Evolutionary conservation across 1,284 basidiomycete species (phyloP).

Genomic region (Leccinum variabile): DNA sequence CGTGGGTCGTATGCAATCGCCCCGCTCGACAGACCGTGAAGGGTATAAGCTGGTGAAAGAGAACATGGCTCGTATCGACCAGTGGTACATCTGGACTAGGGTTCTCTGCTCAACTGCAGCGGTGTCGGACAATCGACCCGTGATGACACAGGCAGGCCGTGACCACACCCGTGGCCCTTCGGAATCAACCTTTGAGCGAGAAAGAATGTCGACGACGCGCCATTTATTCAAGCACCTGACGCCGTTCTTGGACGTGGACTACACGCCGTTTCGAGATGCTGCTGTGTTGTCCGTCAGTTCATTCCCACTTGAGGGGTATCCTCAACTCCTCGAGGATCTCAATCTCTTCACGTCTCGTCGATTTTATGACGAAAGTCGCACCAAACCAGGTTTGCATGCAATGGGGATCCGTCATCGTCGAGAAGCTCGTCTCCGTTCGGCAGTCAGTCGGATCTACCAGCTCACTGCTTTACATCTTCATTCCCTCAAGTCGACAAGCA

Average conservation of each 20-base stretch:
- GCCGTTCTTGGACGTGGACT: constrained; percentile 86
- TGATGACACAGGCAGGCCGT: constrained; percentile 54
- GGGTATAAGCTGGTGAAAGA: constrained; percentile 58
- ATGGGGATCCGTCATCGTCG: constrained; percentile 59
- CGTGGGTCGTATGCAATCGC: constrained; percentile 39
- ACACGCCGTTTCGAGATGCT: constrained; percentile 79
- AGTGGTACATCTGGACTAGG: constrained; percentile 89
- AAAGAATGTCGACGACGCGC: constrained; percentile 75
- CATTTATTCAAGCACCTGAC: constrained; percentile 85
- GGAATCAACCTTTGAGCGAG: constrained; percentile 69
- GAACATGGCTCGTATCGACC: constrained; percentile 66
- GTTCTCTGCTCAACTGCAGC: constrained; percentile 79
- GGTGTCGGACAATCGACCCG: constrained; percentile 61
- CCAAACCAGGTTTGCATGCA: constrained; percentile 62
- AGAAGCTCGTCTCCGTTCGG: constrained; percentile 83
- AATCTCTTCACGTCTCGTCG: constrained; percentile 79
- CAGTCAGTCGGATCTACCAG: constrained; percentile 88
- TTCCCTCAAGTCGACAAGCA: constrained; percentile 66
- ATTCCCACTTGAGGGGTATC: constrained; percentile 76
- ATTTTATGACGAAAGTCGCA: constrained; percentile 74
- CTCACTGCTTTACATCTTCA: constrained; percentile 81
- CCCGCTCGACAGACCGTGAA: constrained; percentile 50
- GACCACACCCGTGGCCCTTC: constrained; percentile 75
- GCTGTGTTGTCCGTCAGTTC: constrained; percentile 88
- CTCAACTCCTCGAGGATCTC: constrained; percentile 82